Conservation (phyloP, 2,329 filamentous ascomycete species). For the Fonsecaea multimorphosa region DNA sequence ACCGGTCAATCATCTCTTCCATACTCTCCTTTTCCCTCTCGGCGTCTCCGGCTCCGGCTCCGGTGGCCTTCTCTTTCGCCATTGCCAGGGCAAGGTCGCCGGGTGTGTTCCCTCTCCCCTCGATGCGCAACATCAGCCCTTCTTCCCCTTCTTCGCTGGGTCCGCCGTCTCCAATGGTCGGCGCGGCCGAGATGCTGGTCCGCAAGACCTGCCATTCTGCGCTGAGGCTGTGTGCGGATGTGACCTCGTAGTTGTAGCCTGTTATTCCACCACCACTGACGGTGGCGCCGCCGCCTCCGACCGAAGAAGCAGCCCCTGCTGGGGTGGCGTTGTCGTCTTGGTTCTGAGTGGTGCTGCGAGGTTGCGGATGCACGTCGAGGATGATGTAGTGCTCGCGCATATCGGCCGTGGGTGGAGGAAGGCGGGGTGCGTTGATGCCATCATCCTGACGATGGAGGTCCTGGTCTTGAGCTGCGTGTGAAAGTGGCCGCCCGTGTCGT, state of each 20-base stretch:
- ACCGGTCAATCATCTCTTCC: slow-evolving; percentile 56
- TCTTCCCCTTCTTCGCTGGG: slow-evolving; percentile 42
- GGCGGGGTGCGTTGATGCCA: slow-evolving; percentile 43
- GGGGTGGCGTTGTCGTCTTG: slow-evolving; percentile 4
- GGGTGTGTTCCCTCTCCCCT: slow-evolving; percentile 43
- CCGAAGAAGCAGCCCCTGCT: slow-evolving; percentile 37
- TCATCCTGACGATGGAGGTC: slow-evolving; percentile 29
- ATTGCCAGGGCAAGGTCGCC: slow-evolving; percentile 39
- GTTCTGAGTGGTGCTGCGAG: slow-evolving; percentile 27
- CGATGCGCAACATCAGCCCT: slow-evolving; percentile 53
- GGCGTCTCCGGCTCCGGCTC: neutral
- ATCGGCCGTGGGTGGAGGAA: slow-evolving; percentile 55
- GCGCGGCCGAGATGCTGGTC: slow-evolving; percentile 62
- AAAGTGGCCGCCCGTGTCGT: slow-evolving; percentile 21
- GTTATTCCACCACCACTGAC: slow-evolving; percentile 64
- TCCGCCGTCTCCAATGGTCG: slow-evolving; percentile 70
- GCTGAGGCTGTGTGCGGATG: slow-evolving; percentile 73
- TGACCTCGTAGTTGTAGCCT: slow-evolving; percentile 57
- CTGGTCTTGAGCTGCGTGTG: neutral
- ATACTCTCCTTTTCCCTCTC: slow-evolving; percentile 42
- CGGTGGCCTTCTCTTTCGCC: slow-evolving; percentile 13
- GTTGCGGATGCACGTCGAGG: slow-evolving; percentile 56
- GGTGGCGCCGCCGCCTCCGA: too few relatives aligned
- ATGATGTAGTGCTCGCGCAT: slow-evolving; percentile 63
- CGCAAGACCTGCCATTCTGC: slow-evolving; percentile 72